Evolutionary conservation across 148 eudicot species (phyloP).

Genomic region (Amaranthus palmeri): DNA sequence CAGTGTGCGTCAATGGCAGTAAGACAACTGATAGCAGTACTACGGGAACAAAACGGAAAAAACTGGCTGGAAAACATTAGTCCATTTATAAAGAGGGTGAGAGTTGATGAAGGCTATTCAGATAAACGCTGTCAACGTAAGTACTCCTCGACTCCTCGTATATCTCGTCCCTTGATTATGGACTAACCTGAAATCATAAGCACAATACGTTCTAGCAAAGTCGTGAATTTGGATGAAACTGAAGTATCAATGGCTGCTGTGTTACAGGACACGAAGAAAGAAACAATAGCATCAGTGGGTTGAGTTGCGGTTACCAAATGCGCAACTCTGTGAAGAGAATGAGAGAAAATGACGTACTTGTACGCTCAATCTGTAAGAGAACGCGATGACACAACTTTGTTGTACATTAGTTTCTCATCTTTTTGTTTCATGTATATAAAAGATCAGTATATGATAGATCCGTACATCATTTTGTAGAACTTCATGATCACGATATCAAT

Average conservation of each 20-base stretch:
- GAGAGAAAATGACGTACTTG: slow-evolving; percentile 38
- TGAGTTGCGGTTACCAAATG: slow-evolving; percentile 24
- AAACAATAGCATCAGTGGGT: slow-evolving; percentile 13
- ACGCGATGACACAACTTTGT: slow-evolving; percentile 21
- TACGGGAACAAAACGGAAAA: slow-evolving; percentile 48
- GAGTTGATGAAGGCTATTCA: slow-evolving; percentile 23
- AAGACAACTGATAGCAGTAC: slow-evolving; percentile 8
- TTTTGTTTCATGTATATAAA: too few relatives aligned
- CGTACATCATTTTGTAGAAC: too few relatives aligned
- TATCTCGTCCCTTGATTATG: neutral
- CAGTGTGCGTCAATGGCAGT: slow-evolving; percentile 19
- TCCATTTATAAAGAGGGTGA: slow-evolving; percentile 39
- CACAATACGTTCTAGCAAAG: too few relatives aligned
- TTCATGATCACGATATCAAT: too few relatives aligned
- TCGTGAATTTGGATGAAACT: neutral
- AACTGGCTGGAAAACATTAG: slow-evolving; percentile 26
- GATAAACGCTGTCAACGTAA: slow-evolving; percentile 16
- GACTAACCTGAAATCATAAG: neutral
- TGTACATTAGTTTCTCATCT: too few relatives aligned
- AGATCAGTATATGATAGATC: too few relatives aligned
- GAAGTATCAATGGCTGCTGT: neutral
- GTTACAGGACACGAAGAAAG: slow-evolving; percentile 23
- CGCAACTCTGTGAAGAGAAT: slow-evolving; percentile 32
- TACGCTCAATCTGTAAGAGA: slow-evolving; percentile 34
- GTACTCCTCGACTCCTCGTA: neutral